phyloP scores from a whole-genome alignment of 1,284 basidiomycete genomes.

The Coriolopsis trogii region DNA sequence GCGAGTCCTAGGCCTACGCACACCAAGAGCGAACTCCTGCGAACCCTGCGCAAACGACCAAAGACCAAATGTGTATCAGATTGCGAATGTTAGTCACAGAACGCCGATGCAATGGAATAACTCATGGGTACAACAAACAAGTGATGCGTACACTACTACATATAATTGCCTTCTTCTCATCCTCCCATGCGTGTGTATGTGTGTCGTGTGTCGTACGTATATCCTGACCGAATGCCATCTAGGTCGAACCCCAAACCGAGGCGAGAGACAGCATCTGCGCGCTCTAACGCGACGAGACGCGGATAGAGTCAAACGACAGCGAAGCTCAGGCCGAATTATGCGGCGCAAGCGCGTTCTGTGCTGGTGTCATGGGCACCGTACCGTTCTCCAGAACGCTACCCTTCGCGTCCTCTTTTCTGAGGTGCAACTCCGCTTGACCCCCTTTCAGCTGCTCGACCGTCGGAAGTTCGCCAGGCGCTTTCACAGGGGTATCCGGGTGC shows the following conservation, averaged over 20 bases:
- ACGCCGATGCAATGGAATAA: conserved; percentile 7
- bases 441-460: conserved; percentile 40
- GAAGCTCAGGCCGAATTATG: conserved; percentile 21
- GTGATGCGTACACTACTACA: conserved; percentile 4
- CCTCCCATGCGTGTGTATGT: background rate
- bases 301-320: background rate
- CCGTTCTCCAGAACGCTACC: conserved; percentile 40
- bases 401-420: conserved; percentile 35
- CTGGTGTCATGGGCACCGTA: conserved; percentile 34
- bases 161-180: background rate
- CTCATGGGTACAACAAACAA: background rate
- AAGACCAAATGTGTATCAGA: no score
- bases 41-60: no score
- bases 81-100: background rate
- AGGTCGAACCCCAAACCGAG: background rate
- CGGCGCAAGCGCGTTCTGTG: conserved; percentile 30
- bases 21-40: no score
- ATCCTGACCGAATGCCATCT: background rate
- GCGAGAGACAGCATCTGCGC: background rate
- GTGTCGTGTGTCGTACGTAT: background rate
- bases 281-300: background rate
- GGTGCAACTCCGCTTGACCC: conserved; percentile 41
- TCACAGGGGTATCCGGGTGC: conserved; percentile 9
- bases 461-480: conserved; percentile 30
- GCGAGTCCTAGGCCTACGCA: no score